Base-by-base conservation (phyloP, 75 land plant genomes). In the Azolla pinnata region DNA sequence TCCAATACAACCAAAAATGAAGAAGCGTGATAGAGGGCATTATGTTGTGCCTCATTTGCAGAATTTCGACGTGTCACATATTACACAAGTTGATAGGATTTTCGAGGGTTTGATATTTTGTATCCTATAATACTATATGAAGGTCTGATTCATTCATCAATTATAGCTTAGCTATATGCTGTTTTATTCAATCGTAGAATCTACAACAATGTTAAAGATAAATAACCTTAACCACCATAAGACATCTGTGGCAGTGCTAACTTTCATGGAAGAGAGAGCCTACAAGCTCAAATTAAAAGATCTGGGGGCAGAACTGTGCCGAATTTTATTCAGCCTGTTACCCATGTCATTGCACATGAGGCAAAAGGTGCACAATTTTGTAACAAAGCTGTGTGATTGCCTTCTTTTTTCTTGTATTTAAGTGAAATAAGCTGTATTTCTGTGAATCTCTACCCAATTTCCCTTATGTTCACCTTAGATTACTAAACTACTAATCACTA, bases 331-430 rank as follows among this genome's bases (percentile, higher is more conserved):
- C 44, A 47, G 20, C 50, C 26, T 53, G 75, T 72, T 20, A 72
- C 75, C 26, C 75, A 72, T 51, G 62, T 66, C 9, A 29, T 72
- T 59, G 62, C 75, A 29, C 25, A 25, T 34, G 56, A 66, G 38
- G 24, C 55, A 35, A 57, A 55, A 71, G 67, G 68, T 70, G 28
- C 0, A 21, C 21, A 31, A 23, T 21, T 33, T 20, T 12, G 10
- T 12, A 9, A 53, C 17, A 4, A 27, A 19, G 16, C 16, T 25
- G 19, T 26, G 12, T 53, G 20, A 10, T 20, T 57, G 21, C 44
- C 44, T 3, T 33, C 1, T 20, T 57, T n/a, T 20, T 31, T 57
- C 16, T 5, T n/a, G 31, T 57, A 0, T 10, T 27, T n/a, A n/a
- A n/a, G n/a, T n/a, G n/a, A n/a, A n/a, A n/a, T n/a, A n/a, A n/a